These are phyloP conservation scores for Coelastrella sp. DNA, from an alignment of 139 green algal species.

Conservation along the genomic window DNA sequence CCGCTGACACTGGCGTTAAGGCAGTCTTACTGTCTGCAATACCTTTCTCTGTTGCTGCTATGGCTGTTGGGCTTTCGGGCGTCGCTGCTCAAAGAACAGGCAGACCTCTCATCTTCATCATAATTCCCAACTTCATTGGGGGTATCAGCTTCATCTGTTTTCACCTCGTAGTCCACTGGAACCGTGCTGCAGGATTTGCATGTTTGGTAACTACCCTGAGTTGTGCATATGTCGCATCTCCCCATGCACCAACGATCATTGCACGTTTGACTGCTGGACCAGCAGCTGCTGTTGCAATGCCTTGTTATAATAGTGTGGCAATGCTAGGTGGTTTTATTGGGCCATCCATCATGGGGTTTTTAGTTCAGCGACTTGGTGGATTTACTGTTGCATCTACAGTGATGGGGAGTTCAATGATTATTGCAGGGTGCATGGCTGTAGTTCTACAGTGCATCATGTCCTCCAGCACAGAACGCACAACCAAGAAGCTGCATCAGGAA, in stretches of 20 bases:
- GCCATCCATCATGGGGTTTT: neutral
- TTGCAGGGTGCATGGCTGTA: neutral
- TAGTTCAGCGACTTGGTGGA: neutral
- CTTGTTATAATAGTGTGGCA: conserved; percentile 15
- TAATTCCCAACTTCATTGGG: neutral
- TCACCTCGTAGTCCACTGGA: neutral
- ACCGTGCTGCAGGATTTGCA: neutral
- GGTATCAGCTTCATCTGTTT: conserved; percentile 1
- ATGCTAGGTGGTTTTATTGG: conserved; percentile 40
- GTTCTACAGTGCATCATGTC: neutral
- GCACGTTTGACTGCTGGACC: neutral
- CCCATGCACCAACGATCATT: neutral
- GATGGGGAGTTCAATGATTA: neutral
- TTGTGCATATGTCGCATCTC: neutral
- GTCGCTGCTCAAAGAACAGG: neutral
- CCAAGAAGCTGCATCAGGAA: neutral
- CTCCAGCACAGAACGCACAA: neutral
- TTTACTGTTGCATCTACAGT: neutral
- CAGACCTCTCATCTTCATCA: neutral
- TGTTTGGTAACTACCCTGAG: neutral
- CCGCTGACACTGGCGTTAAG: neutral
- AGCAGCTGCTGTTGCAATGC: conserved; percentile 9
- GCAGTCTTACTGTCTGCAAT: conserved; percentile 34
- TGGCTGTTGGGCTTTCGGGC: neutral
- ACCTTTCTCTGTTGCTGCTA: neutral